Conservation (phyloP, 805 yeast species). For the Lipomyces anomalus region DNA sequence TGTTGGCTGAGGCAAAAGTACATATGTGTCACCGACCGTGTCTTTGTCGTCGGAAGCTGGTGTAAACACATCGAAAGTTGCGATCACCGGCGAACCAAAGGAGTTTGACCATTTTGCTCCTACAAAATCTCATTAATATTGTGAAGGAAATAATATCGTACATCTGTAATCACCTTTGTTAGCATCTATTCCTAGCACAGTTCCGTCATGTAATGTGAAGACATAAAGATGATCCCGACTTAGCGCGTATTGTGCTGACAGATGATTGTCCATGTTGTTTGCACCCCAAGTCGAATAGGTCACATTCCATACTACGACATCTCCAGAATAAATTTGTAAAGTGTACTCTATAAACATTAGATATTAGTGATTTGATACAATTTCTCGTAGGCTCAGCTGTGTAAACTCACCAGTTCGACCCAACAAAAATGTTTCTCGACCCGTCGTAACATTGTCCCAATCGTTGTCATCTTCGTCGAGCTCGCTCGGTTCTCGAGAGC, state of each 20-base stretch:
- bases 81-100: constrained; percentile 16
- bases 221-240: constrained; percentile 64
- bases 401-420: constrained; percentile 12
- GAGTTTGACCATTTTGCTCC: constrained; percentile 27
- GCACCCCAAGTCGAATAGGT: constrained; percentile 89
- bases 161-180: constrained; percentile 64
- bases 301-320: constrained; percentile 73
- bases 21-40: constrained; percentile 22
- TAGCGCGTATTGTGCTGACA: constrained; percentile 40
- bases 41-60: constrained; percentile 8
- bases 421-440: constrained; percentile 12
- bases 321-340: constrained; percentile 61
- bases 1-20: constrained; percentile 37
- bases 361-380: no score
- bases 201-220: constrained; percentile 76
- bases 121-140: constrained; percentile 71
- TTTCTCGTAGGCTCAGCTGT: constrained; percentile 10
- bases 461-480: constrained; percentile 18
- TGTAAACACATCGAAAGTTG: constrained; percentile 47
- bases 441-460: constrained; percentile 11
- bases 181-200: constrained; percentile 64
- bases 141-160: constrained; percentile 64
- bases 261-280: constrained; percentile 67
- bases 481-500: constrained; percentile 1
- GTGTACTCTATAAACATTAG: constrained; percentile 32